phyloP scores from a whole-genome alignment of 73 alveolate species.

The Blepharisma japonicum region DNA sequence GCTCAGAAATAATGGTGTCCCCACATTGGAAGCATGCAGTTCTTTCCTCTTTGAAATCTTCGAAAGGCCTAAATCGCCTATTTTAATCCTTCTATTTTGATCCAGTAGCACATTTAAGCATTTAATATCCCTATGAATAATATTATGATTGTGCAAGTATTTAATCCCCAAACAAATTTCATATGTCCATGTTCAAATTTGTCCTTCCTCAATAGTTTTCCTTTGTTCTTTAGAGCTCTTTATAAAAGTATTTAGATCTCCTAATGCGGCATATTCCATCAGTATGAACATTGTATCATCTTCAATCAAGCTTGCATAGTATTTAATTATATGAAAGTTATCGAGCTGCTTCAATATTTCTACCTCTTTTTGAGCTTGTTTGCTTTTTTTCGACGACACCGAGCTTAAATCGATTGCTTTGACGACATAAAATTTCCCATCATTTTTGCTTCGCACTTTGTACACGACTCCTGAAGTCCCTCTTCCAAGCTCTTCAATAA shows the following conservation, averaged over 20 bases:
- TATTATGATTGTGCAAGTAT: slow-evolving; percentile 41
- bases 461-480: slow-evolving; percentile 87
- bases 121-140: slow-evolving; percentile 63
- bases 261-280: slow-evolving; percentile 45
- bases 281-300: slow-evolving; percentile 69
- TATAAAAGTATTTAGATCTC: slow-evolving; percentile 37
- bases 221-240: slow-evolving; percentile 51
- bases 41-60: slow-evolving; percentile 36
- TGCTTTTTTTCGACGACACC: slow-evolving; percentile 49
- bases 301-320: slow-evolving; percentile 56
- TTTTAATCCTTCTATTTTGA: slow-evolving; percentile 48
- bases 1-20: slow-evolving; percentile 84
- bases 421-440: slow-evolving; percentile 64
- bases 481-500: slow-evolving; percentile 78
- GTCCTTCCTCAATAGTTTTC: slow-evolving; percentile 31
- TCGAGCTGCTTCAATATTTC: slow-evolving; percentile 57
- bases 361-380: slow-evolving; percentile 72
- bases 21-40: slow-evolving; percentile 63
- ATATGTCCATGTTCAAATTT: background rate
- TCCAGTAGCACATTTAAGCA: slow-evolving; percentile 52
- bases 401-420: slow-evolving; percentile 61
- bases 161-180: slow-evolving; percentile 8
- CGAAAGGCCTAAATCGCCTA: slow-evolving; percentile 53
- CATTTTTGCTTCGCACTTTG: slow-evolving; percentile 66
- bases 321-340: slow-evolving; percentile 75